Evolutionary conservation across 2,329 filamentous ascomycete genomes (phyloP), one percentile per base, ranked within the genome.

Genomic region (Tetracladium maxilliforme): DNA sequence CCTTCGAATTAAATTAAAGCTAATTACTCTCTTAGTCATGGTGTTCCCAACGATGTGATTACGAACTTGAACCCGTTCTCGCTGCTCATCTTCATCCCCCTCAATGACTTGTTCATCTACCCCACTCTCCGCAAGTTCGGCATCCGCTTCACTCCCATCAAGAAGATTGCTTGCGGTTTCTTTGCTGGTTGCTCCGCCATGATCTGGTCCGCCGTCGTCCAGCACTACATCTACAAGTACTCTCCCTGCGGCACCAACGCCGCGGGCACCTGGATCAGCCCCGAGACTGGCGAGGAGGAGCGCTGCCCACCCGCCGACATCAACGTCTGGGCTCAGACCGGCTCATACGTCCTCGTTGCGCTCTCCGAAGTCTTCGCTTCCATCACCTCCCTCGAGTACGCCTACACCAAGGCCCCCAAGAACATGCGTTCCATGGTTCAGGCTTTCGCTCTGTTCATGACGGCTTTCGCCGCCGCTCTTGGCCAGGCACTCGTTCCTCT

Each of bases 341-440:
- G 58, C 13, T 51, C 56, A 17, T 63, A 66, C 36, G 44, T 57
- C 5, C 54, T 72, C 23, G 64, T 70, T 15, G 67, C 61, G 12
- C 46, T 68, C 10, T 56, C 64, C 0, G 68, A 75, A 43, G 70
- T 74, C 29, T 66, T 74, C 39, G 66, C 67, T 23, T 73, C 67
- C 8, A 70, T 81, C 32, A 77, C 74, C 2, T 68, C 69, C 32
- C 61, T 78, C 8, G 76, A 82, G 44, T 80, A 81, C 36, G 75
- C 73, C 11, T 81, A 72, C 49, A 78, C 72, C 40, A 79, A 81
- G 48, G 75, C 76, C 0, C 75, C 75, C 3, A 62, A 64, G 21
- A 68, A 59, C 43, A 78, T 81, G 72, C 67, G 72, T 44, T 69
- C 64, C 1, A 68, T 65, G 10, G 61, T 72, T 15, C 56, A 65